These are phyloP conservation scores for Sicyos edulis DNA, from an alignment of 306 rosid species.

Conservation along the genomic window DNA sequence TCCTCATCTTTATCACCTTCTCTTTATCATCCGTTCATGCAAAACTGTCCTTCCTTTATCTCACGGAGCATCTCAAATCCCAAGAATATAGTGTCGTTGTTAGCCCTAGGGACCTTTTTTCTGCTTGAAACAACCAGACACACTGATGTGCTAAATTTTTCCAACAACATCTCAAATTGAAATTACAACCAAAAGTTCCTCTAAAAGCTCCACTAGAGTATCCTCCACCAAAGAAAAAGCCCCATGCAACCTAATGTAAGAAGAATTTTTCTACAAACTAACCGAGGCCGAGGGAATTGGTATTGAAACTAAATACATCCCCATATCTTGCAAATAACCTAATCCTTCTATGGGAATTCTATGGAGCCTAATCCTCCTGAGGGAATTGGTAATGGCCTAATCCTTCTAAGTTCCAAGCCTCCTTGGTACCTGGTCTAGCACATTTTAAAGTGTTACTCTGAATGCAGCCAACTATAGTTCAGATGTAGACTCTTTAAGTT, in stretches of 20 bases:
- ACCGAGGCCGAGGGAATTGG: background rate
- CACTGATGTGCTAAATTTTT: background rate
- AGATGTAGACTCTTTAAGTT: background rate
- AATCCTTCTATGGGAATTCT: background rate
- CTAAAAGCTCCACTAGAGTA: background rate
- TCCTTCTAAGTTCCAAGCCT: background rate
- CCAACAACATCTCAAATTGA: background rate
- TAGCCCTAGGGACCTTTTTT: background rate
- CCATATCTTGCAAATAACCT: background rate
- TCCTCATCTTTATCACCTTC: too few species aligned
- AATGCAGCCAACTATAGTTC: background rate
- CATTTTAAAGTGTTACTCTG: constrained; percentile 3
- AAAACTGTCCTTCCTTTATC: background rate
- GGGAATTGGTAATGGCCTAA: background rate
- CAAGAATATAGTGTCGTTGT: background rate
- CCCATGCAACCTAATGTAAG: background rate
- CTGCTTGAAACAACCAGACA: background rate
- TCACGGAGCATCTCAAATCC: background rate
- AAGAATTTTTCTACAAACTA: background rate
- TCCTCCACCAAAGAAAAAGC: constrained; percentile 5
- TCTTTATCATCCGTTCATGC: background rate
- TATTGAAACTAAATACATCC: too few species aligned
- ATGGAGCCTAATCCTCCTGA: background rate
- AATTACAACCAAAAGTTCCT: background rate
- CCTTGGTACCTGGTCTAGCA: background rate